Evolutionary conservation across 2,329 filamentous ascomycete species (phyloP), one percentile per base, ranked within the genome.

Genomic region (Aspergillus terreus): DNA sequence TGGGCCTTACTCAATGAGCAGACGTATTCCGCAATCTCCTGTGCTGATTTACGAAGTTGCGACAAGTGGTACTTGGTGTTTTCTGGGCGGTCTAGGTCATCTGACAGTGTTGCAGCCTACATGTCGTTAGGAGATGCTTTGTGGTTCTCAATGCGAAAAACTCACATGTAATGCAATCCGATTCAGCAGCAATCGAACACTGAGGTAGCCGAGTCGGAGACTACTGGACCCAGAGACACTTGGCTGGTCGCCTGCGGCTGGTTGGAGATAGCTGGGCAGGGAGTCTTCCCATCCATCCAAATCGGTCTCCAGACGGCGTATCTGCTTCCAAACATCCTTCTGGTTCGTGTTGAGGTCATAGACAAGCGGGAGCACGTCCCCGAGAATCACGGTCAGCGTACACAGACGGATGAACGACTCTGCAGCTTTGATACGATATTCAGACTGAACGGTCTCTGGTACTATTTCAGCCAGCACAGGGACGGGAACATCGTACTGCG

Each of bases 141-240:
- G n/a, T 41, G 12, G 10, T 38, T 27, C 12, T 15, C 40, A n/a
- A 42, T n/a, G 23, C 2, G 17, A 2, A 42, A 21, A 21, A 14
- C 44, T n/a, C 33, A 58, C 57, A 38, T 56, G 53, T 11, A 59
- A 44, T 76, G 71, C 54, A 67, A 69, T 43, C 4, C 77, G 70
- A 21, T 73, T 71, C 0, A 75, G 63, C 0, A 80, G 61, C 3
- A 81, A 63, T 43, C 71, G 69, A 3, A 76, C 64, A 0, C 74
- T 74, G 3, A 81, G 60, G 51, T 78, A 80, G 1, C 75, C 69
- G 3, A 81, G 60, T 3, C 76, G 73, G 11, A 81, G 63, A 44
- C 79, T 81, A 6, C 76, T 67, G 0, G 74, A 73, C 1, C 78
- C 78, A 0, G 74, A 68, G 0, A 72, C 60, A 3, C 65, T 63